Percentiles rank a stretch among this genome's conserved stretches.
Conservation (phyloP, 768 basidiomycete species). For the Tylopilus felleus region DNA sequence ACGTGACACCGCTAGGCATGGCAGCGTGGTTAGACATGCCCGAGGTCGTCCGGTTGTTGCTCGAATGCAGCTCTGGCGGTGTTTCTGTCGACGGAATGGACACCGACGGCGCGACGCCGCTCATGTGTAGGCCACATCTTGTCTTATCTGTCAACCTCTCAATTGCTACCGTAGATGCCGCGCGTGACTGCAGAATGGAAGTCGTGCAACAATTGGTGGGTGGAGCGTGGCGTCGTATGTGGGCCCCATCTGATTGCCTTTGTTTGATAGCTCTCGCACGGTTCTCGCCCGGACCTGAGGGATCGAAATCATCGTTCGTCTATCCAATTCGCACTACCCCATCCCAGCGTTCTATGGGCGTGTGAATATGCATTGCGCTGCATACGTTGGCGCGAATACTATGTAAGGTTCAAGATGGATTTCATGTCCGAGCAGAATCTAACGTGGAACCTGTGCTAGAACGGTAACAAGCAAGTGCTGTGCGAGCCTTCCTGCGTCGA, state of each 20-base stretch:
- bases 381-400: constrained; percentile 56
- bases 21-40: constrained; percentile 74
- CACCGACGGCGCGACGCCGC: constrained; percentile 68
- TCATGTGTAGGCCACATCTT: constrained; percentile 65
- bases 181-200: constrained; percentile 65
- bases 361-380: constrained; percentile 65
- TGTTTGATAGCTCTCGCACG: constrained; percentile 47
- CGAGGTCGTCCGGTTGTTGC: constrained; percentile 55
- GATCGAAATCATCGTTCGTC: constrained; percentile 72
- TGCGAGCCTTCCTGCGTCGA: constrained; percentile 23
- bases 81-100: constrained; percentile 76
- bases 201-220: constrained; percentile 68
- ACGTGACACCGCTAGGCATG: constrained; percentile 74
- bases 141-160: constrained; percentile 1
- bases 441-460: constrained; percentile 17
- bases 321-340: constrained; percentile 61
- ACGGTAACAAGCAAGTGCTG: constrained; percentile 31
- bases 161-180: constrained; percentile 53
- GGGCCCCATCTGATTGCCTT: constrained; percentile 6
- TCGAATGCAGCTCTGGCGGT: constrained; percentile 57
- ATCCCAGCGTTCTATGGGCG: constrained; percentile 63
- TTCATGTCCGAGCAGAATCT: constrained; percentile 5
- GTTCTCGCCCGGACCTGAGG: constrained; percentile 69
- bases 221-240: constrained; percentile 8
- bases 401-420: constrained; percentile 37